A percentile compares a stretch with the other conserved stretches of the same genome.
Evolutionary conservation across 2,329 filamentous ascomycete species (phyloP).

Genomic region (Fusarium sarcochroum): DNA sequence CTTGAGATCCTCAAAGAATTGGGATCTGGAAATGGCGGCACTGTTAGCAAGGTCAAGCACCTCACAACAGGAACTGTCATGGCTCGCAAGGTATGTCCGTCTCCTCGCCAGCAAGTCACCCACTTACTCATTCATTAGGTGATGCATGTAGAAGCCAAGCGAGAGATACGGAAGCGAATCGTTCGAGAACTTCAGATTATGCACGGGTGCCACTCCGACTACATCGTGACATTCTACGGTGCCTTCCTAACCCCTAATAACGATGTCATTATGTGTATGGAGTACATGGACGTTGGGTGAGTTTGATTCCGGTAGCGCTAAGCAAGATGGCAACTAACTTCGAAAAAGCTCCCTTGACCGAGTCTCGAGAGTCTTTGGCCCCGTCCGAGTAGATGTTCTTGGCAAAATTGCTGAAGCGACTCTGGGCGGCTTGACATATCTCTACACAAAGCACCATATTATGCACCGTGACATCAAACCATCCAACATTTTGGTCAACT

Average conservation of each 20-base stretch:
- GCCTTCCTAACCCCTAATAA: constrained; percentile 97
- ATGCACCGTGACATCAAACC: constrained; percentile 99
- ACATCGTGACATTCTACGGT: constrained; percentile 98
- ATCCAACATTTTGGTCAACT: constrained; percentile 97
- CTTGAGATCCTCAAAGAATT: constrained; percentile 94
- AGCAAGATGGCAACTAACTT: constrained; percentile 18
- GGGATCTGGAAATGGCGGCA: constrained; percentile 95
- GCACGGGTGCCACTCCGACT: constrained; percentile 96
- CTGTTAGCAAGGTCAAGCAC: constrained; percentile 98
- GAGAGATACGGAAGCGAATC: constrained; percentile 96
- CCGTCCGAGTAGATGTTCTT: constrained; percentile 93
- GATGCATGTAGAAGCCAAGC: constrained; percentile 98
- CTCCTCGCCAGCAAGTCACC: not conserved
- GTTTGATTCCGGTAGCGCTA: constrained; percentile 51
- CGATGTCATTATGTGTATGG: constrained; percentile 99
- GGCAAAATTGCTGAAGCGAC: constrained; percentile 98
- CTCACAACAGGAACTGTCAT: constrained; percentile 95
- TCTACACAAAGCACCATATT: constrained; percentile 95
- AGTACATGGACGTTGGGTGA: constrained; percentile 99
- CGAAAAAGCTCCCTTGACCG: constrained; percentile 84
- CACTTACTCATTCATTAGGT: constrained; percentile 69
- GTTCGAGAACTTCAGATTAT: constrained; percentile 98
- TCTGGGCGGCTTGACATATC: constrained; percentile 91
- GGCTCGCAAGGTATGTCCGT: constrained; percentile 86
- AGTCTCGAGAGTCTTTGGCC: constrained; percentile 94